Evolutionary conservation across 805 yeast genomes (phyloP), one percentile per base, ranked within the genome.

Genomic region (Yarrowia deformans): DNA sequence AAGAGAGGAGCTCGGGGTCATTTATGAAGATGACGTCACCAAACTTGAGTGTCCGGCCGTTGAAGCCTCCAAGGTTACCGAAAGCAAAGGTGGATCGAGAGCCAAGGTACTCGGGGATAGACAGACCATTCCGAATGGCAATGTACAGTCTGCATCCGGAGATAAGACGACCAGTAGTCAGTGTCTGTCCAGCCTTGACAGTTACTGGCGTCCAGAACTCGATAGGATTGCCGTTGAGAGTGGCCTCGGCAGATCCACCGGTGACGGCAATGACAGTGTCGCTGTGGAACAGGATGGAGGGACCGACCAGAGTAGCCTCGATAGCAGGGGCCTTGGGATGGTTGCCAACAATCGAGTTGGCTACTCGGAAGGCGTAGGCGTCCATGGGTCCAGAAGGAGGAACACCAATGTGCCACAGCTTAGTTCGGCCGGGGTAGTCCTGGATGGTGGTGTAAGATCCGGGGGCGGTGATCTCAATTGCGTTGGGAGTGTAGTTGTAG

Each of bases 311-410:
- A 1, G 98, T 95, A 70, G 91, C 83, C 80, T 94, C 99, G 76
- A 94, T 84, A 43, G 96, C 97, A 7, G 98, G 97, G 12, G 97
- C 90, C 55, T 84, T 81, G 72, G 83, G 80, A 73, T 88, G 85
- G 79, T 94, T 95, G 70, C 98, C 98, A 55, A 94, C 98, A 75
- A 91, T 87, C 76, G 90, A 83, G 82, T 94, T 94, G 23, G 97
- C 97, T 71, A 91, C 78, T 75, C 97, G 84, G 82, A 93, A 93
- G 5, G 98, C 88, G 75, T 88, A 93, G 71, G 88, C 86, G 80
- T 94, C 99, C 98, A 94, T 95, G 70, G 98, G 97, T 56, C 99
- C 99, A 49, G 97, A 91, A 8, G 98, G 98, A 34, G 99, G 99
- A 69, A 94, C 98, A 78, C 99, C 99, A 73, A 90, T 85, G 76